Evolutionary conservation across 1,139 yeast species (phyloP), one percentile per base, ranked within the genome.

Genomic region (Wickerhamomyces sp.): DNA sequence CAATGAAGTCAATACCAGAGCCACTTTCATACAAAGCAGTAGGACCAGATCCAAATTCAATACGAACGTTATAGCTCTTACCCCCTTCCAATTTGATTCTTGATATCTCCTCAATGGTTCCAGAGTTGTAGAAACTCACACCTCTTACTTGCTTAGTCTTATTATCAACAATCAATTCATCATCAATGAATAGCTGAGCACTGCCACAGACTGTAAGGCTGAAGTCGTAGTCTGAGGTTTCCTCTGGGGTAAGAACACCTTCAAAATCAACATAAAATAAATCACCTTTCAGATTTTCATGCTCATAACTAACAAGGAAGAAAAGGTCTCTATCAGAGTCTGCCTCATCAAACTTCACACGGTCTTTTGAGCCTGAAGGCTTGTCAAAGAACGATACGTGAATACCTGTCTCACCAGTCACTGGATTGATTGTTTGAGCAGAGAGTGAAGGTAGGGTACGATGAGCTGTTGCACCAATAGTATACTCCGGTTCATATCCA

Each of bases 151-250:
- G 84, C 14, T 66, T 59, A 37, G 77, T 74, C 53, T 70, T 71
- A 62, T 79, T 78, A 56, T 79, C 83, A 46, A 78, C 76, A 23
- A 79, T 64, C 43, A 76, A 61, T 55, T 73, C 59, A 45, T 62
- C 81, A 54, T 79, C 73, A 43, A 79, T 59, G 55, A 66, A 79
- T 32, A 79, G 53, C 50, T 67, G 68, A 23, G 78, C 80, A 42
- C 81, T 73, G 32, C 84, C 85, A 43, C 68, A 58, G 40, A 73
- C 72, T 9, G 73, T 60, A 45, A 75, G 62, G 11, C 81, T 80
- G 57, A 79, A 71, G 42, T 66, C 70, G 55, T 76, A 78, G 13
- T 60, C 66, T 15, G 74, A 79, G 40, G 69, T 57, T 41, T 65
- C 69, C 40, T 72, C 74, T 6, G 81, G 74, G 2, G 57, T 61